Conservation (phyloP, 2,329 filamentous ascomycete species). For the Seiridium unicorne region DNA sequence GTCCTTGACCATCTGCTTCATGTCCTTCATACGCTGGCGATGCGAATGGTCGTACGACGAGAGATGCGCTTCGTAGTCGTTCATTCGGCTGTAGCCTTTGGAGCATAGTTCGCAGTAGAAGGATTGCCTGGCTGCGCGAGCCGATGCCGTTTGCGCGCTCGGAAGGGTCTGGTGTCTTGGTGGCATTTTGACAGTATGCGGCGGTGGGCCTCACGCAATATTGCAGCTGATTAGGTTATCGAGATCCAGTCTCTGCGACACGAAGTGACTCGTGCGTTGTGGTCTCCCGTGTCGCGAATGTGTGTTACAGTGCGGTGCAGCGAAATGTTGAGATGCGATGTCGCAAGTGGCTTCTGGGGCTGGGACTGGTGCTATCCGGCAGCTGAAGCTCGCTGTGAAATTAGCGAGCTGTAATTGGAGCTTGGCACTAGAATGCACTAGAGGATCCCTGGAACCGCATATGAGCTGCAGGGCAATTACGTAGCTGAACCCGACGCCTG, state of each 20-base stretch:
- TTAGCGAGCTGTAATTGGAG: neutral
- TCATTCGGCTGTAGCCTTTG: conserved; percentile 93
- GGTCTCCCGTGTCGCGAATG: too few relatives aligned
- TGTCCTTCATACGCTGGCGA: conserved; percentile 83
- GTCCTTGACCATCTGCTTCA: conserved; percentile 80
- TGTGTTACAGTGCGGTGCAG: neutral
- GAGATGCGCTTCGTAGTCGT: conserved; percentile 94
- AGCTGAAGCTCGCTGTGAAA: neutral
- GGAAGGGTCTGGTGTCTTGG: conserved; percentile 56
- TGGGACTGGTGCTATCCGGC: neutral
- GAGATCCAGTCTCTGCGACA: too few relatives aligned
- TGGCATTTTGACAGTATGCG: neutral
- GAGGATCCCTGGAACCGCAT: neutral
- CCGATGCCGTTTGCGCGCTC: conserved; percentile 58
- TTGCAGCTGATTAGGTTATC: too few relatives aligned
- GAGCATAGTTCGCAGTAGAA: conserved; percentile 87
- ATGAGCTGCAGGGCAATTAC: neutral
- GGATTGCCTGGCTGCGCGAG: conserved; percentile 73
- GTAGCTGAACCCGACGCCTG: neutral
- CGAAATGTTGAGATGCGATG: neutral
- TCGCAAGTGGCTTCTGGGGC: neutral
- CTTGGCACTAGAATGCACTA: neutral
- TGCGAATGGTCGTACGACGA: conserved; percentile 94
- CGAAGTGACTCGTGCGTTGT: too few relatives aligned
- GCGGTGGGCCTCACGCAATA: too few relatives aligned